These are phyloP conservation scores for Dactylellina haptotyla DNA, from an alignment of 2,329 filamentous ascomycete species.

Conservation along the genomic window DNA sequence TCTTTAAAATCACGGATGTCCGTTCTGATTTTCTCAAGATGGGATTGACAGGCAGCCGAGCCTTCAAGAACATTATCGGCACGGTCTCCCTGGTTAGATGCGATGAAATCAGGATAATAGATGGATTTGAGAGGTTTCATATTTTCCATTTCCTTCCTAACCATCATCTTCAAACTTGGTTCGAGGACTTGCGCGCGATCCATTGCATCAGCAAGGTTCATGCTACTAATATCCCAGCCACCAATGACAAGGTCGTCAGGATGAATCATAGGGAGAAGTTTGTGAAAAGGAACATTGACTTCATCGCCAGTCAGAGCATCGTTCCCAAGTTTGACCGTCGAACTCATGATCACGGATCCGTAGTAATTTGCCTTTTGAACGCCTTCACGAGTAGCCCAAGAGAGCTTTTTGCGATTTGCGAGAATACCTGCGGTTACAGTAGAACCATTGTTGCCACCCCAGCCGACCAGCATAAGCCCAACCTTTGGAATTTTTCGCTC, in stretches of 20 bases:
- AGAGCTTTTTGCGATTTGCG: constrained; percentile 85
- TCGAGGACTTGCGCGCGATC: constrained; percentile 94
- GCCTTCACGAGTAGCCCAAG: constrained; percentile 95
- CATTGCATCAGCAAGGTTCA: constrained; percentile 92
- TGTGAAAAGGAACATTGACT: constrained; percentile 94
- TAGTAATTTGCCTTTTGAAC: constrained; percentile 92
- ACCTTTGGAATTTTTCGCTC: constrained; percentile 91
- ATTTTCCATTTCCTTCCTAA: constrained; percentile 90
- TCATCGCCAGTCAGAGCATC: constrained; percentile 85
- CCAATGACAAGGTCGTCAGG: constrained; percentile 95
- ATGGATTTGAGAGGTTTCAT: constrained; percentile 92
- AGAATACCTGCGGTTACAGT: constrained; percentile 97
- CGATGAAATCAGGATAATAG: constrained; percentile 99
- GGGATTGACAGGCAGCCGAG: constrained; percentile 74
- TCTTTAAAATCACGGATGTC: constrained; percentile 96
- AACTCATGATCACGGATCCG: constrained; percentile 95
- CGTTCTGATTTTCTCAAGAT: constrained; percentile 90
- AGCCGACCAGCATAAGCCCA: constrained; percentile 96
- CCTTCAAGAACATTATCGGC: constrained; percentile 90
- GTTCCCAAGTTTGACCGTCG: constrained; percentile 94
- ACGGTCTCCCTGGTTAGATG: constrained; percentile 95
- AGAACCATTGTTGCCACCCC: constrained; percentile 97
- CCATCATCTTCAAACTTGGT: constrained; percentile 87
- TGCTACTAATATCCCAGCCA: constrained; percentile 94
- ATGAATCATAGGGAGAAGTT: constrained; percentile 94